Conservation (phyloP, 495 filamentous ascomycete genomes). For the Neurospora sp. region DNA sequence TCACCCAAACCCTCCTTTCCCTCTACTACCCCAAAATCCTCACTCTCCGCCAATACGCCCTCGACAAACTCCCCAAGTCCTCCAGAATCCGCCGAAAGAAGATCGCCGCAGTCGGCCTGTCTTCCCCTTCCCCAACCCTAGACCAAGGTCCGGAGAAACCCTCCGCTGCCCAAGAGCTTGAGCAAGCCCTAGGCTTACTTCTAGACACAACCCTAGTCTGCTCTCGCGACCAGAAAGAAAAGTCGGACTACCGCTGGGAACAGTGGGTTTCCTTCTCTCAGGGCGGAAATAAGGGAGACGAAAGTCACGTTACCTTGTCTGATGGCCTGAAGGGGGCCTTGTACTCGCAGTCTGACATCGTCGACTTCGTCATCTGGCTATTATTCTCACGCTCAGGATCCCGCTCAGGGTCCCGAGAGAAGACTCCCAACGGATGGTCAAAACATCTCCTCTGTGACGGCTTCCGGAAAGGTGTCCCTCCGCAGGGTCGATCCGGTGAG, state of each 20-base stretch:
- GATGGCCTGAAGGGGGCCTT: conserved; percentile 29
- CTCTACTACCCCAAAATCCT: conserved; percentile 61
- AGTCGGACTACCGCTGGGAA: conserved; percentile 35
- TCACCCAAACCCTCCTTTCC: conserved; percentile 58
- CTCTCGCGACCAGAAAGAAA: conserved; percentile 16
- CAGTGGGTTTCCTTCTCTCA: conserved; percentile 63
- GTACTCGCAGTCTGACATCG: conserved; percentile 56
- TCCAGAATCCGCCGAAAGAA: conserved; percentile 38
- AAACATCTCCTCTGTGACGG: conserved; percentile 74
- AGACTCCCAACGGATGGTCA: conserved; percentile 18
- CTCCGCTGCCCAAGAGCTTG: too few species aligned
- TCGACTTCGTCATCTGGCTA: conserved; percentile 72
- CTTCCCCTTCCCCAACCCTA: not conserved
- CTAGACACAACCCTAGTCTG: conserved; percentile 65
- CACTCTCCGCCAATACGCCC: conserved; percentile 63
- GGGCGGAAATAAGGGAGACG: conserved; percentile 28
- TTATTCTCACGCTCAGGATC: conserved; percentile 45
- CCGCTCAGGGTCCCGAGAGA: not conserved
- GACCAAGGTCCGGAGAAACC: not conserved
- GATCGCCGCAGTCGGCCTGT: conserved; percentile 30
- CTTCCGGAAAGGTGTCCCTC: conserved; percentile 37
- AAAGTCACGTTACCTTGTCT: conserved; percentile 39
- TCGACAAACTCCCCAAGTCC: conserved; percentile 33
- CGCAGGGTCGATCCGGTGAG: not conserved
- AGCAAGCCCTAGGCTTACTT: conserved; percentile 33